phyloP scores from a whole-genome alignment of 768 basidiomycete species.

The Pisolithus albus region DNA sequence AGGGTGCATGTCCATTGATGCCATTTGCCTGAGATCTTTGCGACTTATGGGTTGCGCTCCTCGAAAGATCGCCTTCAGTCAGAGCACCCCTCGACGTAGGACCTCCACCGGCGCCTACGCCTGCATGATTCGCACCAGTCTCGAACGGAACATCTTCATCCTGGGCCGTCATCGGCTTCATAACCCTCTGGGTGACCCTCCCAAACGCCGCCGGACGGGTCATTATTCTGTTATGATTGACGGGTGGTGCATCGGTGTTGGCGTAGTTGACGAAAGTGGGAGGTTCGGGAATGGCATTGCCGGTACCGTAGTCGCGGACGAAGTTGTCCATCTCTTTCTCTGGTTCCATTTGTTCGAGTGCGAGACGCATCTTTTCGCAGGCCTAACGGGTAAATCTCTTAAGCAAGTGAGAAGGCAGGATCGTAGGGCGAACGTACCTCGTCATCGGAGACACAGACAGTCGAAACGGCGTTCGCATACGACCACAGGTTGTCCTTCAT shows the following conservation, averaged over 20 bases:
- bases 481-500: constrained; percentile 95
- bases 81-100: constrained; percentile 32
- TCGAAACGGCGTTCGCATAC: constrained; percentile 94
- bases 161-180: constrained; percentile 18
- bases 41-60: constrained; percentile 27
- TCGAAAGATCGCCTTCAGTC: constrained; percentile 22
- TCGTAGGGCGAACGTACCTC: constrained; percentile 53
- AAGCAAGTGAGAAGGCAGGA: neutral
- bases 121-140: constrained; percentile 38
- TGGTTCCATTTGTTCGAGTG: constrained; percentile 84
- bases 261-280: constrained; percentile 83
- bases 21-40: constrained; percentile 26
- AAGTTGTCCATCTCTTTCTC: constrained; percentile 86
- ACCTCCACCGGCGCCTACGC: constrained; percentile 62
- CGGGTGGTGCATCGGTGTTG: constrained; percentile 56
- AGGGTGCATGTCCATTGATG: constrained; percentile 25
- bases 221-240: constrained; percentile 48
- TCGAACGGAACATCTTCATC: constrained; percentile 50
- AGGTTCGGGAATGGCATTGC: constrained; percentile 79
- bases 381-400: constrained; percentile 43
- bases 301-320: constrained; percentile 84
- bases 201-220: constrained; percentile 52
- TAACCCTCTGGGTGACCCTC: constrained; percentile 33
- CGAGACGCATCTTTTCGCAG: constrained; percentile 81
- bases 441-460: constrained; percentile 91